Conservation (phyloP, 2,329 filamentous ascomycete genomes). For the Nannizzia gypsea region DNA sequence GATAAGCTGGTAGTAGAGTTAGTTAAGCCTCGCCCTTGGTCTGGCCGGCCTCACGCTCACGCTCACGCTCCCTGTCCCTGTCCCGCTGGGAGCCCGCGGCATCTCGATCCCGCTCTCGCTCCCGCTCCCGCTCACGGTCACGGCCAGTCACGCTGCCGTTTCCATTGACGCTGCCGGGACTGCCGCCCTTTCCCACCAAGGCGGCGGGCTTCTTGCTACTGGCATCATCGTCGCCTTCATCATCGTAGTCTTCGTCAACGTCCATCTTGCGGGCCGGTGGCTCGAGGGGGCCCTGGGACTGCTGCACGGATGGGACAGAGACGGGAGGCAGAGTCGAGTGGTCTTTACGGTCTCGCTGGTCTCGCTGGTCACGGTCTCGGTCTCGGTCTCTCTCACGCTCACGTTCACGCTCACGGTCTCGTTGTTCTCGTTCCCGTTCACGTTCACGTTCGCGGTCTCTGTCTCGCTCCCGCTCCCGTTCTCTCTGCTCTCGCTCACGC, state of each 20-base stretch:
- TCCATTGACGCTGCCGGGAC: conserved; percentile 7
- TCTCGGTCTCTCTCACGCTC: conserved; percentile 12
- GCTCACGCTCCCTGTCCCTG: not conserved
- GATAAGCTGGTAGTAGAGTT: not conserved
- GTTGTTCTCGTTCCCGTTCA: not conserved
- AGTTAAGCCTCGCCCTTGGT: not conserved
- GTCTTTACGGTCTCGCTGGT: conserved; percentile 30
- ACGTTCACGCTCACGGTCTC: conserved; percentile 18
- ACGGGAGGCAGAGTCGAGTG: conserved; percentile 24
- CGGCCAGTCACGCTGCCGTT: conserved; percentile 9
- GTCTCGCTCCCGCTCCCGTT: not conserved
- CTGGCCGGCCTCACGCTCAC: not conserved
- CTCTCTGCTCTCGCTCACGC: not conserved
- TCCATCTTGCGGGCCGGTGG: conserved; percentile 91
- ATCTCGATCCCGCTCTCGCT: not conserved
- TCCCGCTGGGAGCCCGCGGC: not conserved
- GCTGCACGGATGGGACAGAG: conserved; percentile 17
- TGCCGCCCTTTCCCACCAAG: conserved; percentile 24
- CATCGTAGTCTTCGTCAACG: conserved; percentile 94
- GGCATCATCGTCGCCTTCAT: conserved; percentile 71
- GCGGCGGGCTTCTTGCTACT: conserved; percentile 31
- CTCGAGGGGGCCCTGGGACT: conserved; percentile 42
- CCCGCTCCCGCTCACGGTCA: not conserved
- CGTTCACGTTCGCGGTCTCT: not conserved
- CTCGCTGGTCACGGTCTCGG: conserved; percentile 13